phyloP scores from a whole-genome alignment of 768 basidiomycete genomes.

The Peribolospora kevripleyi region DNA sequence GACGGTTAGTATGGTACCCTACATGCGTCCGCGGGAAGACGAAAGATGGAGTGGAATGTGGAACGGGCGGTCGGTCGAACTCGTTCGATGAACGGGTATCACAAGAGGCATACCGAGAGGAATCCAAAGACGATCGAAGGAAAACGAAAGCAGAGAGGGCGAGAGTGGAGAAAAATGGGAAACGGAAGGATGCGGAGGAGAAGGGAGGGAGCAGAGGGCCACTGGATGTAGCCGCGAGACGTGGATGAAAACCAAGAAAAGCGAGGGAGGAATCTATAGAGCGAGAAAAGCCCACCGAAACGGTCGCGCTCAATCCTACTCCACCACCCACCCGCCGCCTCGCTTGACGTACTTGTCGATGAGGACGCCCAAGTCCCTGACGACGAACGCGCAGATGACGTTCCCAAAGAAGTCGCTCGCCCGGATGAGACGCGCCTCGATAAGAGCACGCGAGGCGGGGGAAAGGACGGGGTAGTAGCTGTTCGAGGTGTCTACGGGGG shows the following conservation, averaged over 20 bases:
- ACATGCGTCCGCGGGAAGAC: too few relatives aligned
- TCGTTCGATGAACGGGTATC: too few relatives aligned
- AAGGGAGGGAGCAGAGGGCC: neutral
- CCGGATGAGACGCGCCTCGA: constrained; percentile 52
- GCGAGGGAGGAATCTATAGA: neutral
- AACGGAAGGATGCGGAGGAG: too few relatives aligned
- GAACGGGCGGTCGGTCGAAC: too few relatives aligned
- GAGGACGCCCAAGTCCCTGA: constrained; percentile 59
- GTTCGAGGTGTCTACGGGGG: neutral
- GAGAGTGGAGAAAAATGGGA: too few relatives aligned
- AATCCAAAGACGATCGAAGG: too few relatives aligned
- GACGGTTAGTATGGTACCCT: too few relatives aligned
- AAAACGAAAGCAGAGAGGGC: too few relatives aligned
- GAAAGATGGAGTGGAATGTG: too few relatives aligned
- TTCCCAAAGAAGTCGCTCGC: constrained; percentile 78
- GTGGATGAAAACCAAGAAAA: neutral
- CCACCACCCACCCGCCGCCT: constrained; percentile 74
- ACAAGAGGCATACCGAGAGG: too few relatives aligned
- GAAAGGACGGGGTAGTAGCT: constrained; percentile 40
- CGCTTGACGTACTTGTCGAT: constrained; percentile 85
- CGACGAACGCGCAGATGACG: constrained; percentile 68
- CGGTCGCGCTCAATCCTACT: constrained; percentile 22
- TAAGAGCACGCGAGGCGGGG: constrained; percentile 32
- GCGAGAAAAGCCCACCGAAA: too few relatives aligned
- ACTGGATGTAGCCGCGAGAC: too few relatives aligned